Percentiles rank a stretch among this genome's conserved stretches.
phyloP scores from a whole-genome alignment of 441 rosid species.

The Dalechampia spathulata region DNA sequence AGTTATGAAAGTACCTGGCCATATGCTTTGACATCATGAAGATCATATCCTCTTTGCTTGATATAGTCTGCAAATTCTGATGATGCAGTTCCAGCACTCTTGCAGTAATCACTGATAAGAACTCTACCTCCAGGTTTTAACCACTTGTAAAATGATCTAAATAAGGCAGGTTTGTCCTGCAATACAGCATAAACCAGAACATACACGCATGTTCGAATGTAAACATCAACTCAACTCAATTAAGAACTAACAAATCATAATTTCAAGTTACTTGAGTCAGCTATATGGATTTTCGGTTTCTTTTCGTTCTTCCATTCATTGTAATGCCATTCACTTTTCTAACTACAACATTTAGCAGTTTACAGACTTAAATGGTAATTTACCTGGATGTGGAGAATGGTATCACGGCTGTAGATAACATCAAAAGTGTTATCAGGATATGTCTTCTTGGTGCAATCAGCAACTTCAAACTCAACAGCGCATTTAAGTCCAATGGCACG shows the following conservation, averaged over 20 bases:
- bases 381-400: constrained; percentile 89
- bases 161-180: constrained; percentile 91
- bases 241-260: too few relatives aligned
- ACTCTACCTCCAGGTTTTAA: constrained; percentile 94
- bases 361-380: background rate
- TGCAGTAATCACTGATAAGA: constrained; percentile 94
- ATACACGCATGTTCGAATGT: background rate
- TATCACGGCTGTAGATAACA: constrained; percentile 93
- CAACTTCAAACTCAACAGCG: constrained; percentile 93
- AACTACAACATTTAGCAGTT: too few relatives aligned
- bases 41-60: constrained; percentile 95
- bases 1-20: constrained; percentile 57
- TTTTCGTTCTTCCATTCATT: too few relatives aligned
- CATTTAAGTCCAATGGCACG: constrained; percentile 87
- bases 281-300: too few relatives aligned
- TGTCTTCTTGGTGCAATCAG: constrained; percentile 79
- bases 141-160: constrained; percentile 89
- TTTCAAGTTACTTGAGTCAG: too few relatives aligned
- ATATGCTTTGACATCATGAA: constrained; percentile 72
- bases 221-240: too few relatives aligned
- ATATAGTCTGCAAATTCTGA: constrained; percentile 65
- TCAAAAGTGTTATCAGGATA: constrained; percentile 75
- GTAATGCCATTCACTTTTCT: too few relatives aligned
- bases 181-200: background rate
- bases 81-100: constrained; percentile 56